Conservation (phyloP, 2,329 filamentous ascomycete species). For the Ophiognomonia clavigignenti-juglandacearum region DNA sequence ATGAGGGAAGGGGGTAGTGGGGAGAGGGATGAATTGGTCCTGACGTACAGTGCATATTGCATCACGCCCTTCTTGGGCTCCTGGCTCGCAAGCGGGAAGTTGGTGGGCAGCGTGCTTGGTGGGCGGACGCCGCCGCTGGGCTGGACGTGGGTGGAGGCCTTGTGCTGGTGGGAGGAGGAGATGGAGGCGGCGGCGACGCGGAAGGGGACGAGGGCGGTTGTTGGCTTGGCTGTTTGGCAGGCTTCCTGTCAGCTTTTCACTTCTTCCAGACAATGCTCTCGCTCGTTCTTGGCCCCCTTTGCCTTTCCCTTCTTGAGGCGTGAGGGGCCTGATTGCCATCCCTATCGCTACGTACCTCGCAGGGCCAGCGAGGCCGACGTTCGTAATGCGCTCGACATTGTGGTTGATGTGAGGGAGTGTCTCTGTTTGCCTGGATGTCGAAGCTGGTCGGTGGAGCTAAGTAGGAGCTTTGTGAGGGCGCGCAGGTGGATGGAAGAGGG, state of each 20-base stretch:
- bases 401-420: not conserved
- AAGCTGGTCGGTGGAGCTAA: not conserved
- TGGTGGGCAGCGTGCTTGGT: constrained; percentile 53
- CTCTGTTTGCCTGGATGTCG: not conserved
- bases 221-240: constrained; percentile 55
- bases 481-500: too few species aligned
- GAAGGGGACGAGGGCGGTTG: constrained; percentile 57
- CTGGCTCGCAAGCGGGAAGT: constrained; percentile 74
- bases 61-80: constrained; percentile 73
- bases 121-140: constrained; percentile 46
- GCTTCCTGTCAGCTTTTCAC: not conserved
- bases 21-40: too few species aligned
- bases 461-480: not conserved
- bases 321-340: too few species aligned
- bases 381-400: constrained; percentile 43
- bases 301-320: too few species aligned
- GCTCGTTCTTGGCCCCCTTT: constrained; percentile 1
- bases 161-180: constrained; percentile 60
- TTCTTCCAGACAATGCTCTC: not conserved
- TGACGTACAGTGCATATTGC: constrained; percentile 79
- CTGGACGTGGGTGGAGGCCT: constrained; percentile 40
- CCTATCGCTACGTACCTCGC: constrained; percentile 36
- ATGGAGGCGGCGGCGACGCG: constrained; percentile 60
- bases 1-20: too few species aligned
- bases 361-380: constrained; percentile 48